Base-by-base conservation (phyloP, 2,329 filamentous ascomycete genomes). In the Botrytis elliptica region DNA sequence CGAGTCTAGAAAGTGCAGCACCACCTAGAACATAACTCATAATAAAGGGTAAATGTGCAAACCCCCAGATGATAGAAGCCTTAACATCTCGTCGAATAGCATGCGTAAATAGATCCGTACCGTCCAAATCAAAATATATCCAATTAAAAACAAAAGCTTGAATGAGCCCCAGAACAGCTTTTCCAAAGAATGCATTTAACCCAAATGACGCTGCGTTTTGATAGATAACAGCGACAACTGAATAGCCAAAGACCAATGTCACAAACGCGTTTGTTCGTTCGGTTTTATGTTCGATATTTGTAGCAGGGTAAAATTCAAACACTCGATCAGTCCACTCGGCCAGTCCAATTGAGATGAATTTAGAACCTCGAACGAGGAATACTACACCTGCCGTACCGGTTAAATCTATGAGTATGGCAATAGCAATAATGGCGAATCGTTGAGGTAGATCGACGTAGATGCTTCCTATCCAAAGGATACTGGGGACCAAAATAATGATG, bases 231-330 rank as follows among this genome's bases (percentile, higher is more conserved):
- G 86, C 88, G 42, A 91, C 85, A 38, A 91, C 89, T 1, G 86
- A 88, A 76, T 90, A 91, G 25, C 90, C 89, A 76, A 91, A 88
- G 1, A 92, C 89, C 4, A 91, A 82, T 0, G 88, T 87, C 0
- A 91, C 88, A 77, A 91, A 92, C 0, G 89, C 89, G 73, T 88
- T 88, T 44, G 87, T 91, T 10, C 90, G 83, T 80, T 91, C 89
- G 7, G 89, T 88, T 72, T 88, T 86, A 80, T 92, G 90, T 81
- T 91, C 90, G 75, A 91, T 91, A 76, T 90, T 91, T 65, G 88
- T 83, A 0, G 87, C 88, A 3, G 88, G 89, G 71, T 85, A 87
- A 79, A 90, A 90, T 75, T 90, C 88, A 73, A 90, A 88, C 6
- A 83, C 79, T 8, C 80, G 78, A 16, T 79, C 78, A 0, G 75